These are phyloP conservation scores for Diaporthe sp. DNA, from an alignment of 2,329 filamentous ascomycete genomes.

Conservation along the genomic window DNA sequence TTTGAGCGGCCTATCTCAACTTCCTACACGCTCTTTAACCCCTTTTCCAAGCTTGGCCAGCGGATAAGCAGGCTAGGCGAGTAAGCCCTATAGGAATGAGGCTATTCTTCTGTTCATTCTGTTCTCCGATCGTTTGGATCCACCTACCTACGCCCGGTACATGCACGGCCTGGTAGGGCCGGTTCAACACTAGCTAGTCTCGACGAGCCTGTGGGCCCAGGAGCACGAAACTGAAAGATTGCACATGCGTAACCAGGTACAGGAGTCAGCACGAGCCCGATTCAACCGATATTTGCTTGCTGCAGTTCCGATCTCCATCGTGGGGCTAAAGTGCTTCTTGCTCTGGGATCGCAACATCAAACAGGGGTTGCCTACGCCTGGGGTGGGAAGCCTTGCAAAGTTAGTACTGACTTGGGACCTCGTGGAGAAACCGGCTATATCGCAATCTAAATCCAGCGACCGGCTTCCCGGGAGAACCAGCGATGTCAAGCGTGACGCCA, in stretches of 20 bases:
- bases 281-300: neutral
- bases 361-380: neutral
- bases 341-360: neutral
- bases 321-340: neutral
- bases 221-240: neutral
- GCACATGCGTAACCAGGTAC: neutral
- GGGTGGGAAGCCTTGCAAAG: neutral
- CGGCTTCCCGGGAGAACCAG: neutral
- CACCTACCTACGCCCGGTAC: neutral
- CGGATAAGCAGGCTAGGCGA: neutral
- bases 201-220: neutral
- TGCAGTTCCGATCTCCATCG: neutral
- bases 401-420: too few species aligned
- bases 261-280: neutral
- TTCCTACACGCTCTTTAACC: neutral
- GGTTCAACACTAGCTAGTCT: constrained; percentile 3
- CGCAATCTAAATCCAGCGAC: neutral
- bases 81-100: neutral
- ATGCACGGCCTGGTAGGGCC: neutral
- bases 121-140: neutral
- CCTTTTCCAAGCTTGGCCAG: neutral
- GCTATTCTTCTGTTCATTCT: neutral
- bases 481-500: neutral
- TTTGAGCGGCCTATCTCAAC: neutral
- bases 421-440: neutral